Base-by-base conservation (phyloP, 441 rosid genomes). In the Pelargonium fulgidum region DNA sequence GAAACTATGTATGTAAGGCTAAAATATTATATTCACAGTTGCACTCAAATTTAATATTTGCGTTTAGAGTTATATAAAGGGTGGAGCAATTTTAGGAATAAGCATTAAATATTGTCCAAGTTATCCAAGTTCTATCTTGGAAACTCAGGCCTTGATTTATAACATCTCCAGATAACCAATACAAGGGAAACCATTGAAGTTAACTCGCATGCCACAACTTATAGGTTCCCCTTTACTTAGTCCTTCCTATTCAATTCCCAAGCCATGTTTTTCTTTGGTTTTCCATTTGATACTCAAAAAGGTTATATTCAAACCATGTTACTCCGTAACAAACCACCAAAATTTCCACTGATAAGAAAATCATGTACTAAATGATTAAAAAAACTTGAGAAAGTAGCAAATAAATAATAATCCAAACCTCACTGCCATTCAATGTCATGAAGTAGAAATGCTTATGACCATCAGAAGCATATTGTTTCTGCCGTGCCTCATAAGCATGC, bases 381-480 rank as follows among this genome's bases (percentile, higher is more conserved):
- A 20, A 1, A 9, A 4, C 63, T 59, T 26, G 24, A 20, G 33
- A 59, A 59, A 59, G 24, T 59, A 59, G 63, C 29, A 20, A 59
- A 20, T 61, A n/a, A 20, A 68, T 24, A 52, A 12, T 13, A 69
- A 74, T 67, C 29, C 85, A 70, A 75, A 94, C 99, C 99, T 94
- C 99, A 70, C 92, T 90, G 77, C 96, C 96, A 77, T 90, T 87
- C 79, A 94, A 80, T 24, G 99, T 92, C 99, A 94, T 94, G 83
- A 94, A 94, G 84, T 94, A 94, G 84, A 92, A 94, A 88, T 94
- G 99, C 83, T 88, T 94, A 79, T 94, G 98, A 78, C 96, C 89
- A 82, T 77, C 86, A 42, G 83, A 82, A 65, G 98, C 99, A 86
- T 94, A 94, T 70, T 94, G 89, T 79, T 81, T 86, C 73, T 87